Evolutionary conservation across 1,139 yeast genomes (phyloP).

Genomic region (Debaryomyces sp.): DNA sequence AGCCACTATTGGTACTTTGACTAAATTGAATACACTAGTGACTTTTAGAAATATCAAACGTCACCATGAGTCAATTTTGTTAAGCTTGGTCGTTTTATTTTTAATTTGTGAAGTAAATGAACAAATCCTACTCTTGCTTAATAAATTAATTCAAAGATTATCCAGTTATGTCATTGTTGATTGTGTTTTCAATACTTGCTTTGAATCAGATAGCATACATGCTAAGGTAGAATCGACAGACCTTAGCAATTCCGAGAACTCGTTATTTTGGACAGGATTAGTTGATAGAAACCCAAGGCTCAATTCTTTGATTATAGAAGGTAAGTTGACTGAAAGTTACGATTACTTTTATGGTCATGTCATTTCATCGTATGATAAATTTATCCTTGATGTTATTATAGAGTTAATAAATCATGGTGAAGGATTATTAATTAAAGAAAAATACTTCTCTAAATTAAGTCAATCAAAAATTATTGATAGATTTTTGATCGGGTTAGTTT

Average conservation of each 20-base stretch:
- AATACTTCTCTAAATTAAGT: constrained; percentile 26
- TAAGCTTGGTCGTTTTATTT: constrained; percentile 29
- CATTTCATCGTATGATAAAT: constrained; percentile 22
- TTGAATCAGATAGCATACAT: constrained; percentile 14
- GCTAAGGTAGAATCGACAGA: constrained; percentile 14
- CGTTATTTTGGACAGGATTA: constrained; percentile 32
- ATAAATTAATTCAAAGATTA: constrained; percentile 28
- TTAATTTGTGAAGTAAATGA: constrained; percentile 36
- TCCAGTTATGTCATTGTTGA: constrained; percentile 25
- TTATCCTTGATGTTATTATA: constrained; percentile 32
- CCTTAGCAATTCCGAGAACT: constrained; percentile 23
- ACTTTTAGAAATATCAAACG: constrained; percentile 30
- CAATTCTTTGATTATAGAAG: constrained; percentile 21
- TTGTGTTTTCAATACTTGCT: constrained; percentile 31
- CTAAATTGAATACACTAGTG: constrained; percentile 24
- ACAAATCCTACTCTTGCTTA: constrained; percentile 28
- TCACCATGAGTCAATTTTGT: constrained; percentile 28
- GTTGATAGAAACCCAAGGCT: constrained; percentile 25
- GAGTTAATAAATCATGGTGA: constrained; percentile 36
- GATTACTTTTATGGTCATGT: constrained; percentile 27
- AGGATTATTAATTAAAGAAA: constrained; percentile 24
- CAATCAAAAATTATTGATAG: constrained; percentile 22
- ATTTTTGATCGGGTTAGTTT: constrained; percentile 39
- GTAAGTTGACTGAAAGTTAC: constrained; percentile 28
- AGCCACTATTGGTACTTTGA: not conserved